A percentile compares a stretch with the other conserved stretches of the same genome.
These are phyloP conservation scores for Penicillium sp. DNA, from an alignment of 2,329 filamentous ascomycete species.

Conservation along the genomic window DNA sequence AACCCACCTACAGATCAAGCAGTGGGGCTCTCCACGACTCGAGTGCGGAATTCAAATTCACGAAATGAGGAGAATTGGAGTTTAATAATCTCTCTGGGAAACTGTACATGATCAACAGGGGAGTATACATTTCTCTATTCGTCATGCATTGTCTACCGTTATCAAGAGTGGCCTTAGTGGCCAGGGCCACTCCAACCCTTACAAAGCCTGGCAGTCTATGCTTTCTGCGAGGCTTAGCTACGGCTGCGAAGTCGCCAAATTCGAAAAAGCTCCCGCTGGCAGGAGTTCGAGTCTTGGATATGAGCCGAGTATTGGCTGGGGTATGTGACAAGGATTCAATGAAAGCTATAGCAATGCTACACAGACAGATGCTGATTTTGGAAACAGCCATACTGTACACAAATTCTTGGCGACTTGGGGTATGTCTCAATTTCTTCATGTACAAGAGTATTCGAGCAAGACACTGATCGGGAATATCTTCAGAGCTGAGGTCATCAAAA, in stretches of 20 bases:
- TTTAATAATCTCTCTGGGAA: neutral
- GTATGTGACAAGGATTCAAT: conserved; percentile 60
- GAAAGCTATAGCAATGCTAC: neutral
- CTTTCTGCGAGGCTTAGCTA: conserved; percentile 11
- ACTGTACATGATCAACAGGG: neutral
- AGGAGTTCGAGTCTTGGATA: conserved; percentile 86
- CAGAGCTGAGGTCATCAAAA: conserved; percentile 94
- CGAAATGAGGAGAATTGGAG: neutral
- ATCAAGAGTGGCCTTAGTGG: neutral
- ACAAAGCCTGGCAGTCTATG: neutral
- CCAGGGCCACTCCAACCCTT: neutral
- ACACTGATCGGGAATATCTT: conserved; percentile 72
- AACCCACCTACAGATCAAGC: conserved; percentile 18
- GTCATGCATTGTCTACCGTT: conserved; percentile 8
- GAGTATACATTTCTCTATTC: neutral
- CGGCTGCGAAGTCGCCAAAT: neutral
- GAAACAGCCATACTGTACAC: conserved; percentile 86
- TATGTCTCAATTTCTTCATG: neutral
- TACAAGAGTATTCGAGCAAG: conserved; percentile 41
- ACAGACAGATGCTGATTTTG: conserved; percentile 12
- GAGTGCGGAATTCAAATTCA: neutral
- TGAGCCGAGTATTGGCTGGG: conserved; percentile 92
- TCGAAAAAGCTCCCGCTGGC: conserved; percentile 69
- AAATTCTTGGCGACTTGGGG: conserved; percentile 87
- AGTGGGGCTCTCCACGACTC: conserved; percentile 20